Conservation (phyloP, 768 basidiomycete genomes). For the Suillus clintonianus region DNA sequence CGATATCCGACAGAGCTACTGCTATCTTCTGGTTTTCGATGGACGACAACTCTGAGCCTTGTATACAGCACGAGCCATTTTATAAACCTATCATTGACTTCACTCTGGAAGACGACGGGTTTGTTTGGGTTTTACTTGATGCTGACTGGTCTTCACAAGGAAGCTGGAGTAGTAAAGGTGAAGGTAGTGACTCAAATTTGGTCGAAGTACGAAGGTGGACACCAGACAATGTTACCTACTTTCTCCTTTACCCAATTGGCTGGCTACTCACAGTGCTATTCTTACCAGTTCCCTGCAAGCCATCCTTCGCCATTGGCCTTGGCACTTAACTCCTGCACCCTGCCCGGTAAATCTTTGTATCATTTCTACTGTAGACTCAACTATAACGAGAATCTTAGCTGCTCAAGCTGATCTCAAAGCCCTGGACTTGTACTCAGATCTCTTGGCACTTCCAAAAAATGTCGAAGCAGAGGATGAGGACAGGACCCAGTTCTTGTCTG, state of each 20-base stretch:
- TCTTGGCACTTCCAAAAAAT: conserved; percentile 63
- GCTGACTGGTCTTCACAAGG: conserved; percentile 34
- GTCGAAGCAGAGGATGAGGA: conserved; percentile 46
- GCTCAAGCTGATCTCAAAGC: conserved; percentile 47
- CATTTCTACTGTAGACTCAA: conserved; percentile 1
- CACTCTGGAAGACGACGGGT: conserved; percentile 35
- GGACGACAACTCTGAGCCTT: conserved; percentile 17
- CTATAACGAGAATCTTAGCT: conserved; percentile 36
- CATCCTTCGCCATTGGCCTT: conserved; percentile 34
- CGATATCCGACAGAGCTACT: conserved; percentile 49
- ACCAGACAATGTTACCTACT: conserved; percentile 41
- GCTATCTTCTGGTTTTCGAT: conserved; percentile 59
- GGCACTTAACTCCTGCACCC: conserved; percentile 48
- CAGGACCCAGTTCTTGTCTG: conserved; percentile 33
- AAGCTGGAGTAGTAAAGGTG: conserved; percentile 11
- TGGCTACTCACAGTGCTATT: neutral
- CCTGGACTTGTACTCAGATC: conserved; percentile 61
- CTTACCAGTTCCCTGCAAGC: conserved; percentile 20
- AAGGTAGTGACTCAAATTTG: conserved; percentile 21
- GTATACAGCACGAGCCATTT: conserved; percentile 49
- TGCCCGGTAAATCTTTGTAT: conserved; percentile 45
- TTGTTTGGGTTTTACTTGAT: conserved; percentile 54
- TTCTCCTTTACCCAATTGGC: neutral
- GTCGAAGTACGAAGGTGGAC: conserved; percentile 35
- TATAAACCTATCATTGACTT: conserved; percentile 64